Conservation (phyloP, 2,329 filamentous ascomycete species). For the Westerdykella ornata region DNA sequence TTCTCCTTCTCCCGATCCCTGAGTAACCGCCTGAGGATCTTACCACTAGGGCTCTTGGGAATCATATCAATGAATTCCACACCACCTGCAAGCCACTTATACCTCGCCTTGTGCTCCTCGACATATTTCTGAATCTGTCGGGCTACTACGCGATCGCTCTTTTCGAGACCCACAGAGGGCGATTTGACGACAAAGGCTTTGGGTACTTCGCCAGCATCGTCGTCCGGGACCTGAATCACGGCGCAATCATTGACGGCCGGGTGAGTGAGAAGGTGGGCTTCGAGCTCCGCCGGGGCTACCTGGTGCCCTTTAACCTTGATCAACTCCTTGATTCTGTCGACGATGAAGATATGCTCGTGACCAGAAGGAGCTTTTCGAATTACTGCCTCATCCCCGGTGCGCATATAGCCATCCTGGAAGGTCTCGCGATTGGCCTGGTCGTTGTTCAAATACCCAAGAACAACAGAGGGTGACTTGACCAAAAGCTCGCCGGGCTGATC, state of each 20-base stretch:
- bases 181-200: slow-evolving; percentile 60
- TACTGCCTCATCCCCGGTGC: slow-evolving; percentile 78
- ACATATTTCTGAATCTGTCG: slow-evolving; percentile 53
- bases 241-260: slow-evolving; percentile 69
- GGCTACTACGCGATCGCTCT: slow-evolving; percentile 45
- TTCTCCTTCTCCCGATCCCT: slow-evolving; percentile 67
- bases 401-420: slow-evolving; percentile 70
- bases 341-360: slow-evolving; percentile 75
- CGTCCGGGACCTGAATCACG: slow-evolving; percentile 66
- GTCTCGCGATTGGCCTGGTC: slow-evolving; percentile 75
- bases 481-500: slow-evolving; percentile 75
- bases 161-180: slow-evolving; percentile 46
- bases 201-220: slow-evolving; percentile 54
- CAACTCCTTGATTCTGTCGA: slow-evolving; percentile 73
- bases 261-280: slow-evolving; percentile 71
- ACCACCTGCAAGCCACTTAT: slow-evolving; percentile 58
- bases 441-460: slow-evolving; percentile 81
- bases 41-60: slow-evolving; percentile 57
- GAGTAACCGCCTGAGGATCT: slow-evolving; percentile 58
- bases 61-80: slow-evolving; percentile 47
- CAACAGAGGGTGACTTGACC: slow-evolving; percentile 68
- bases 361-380: slow-evolving; percentile 57
- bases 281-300: slow-evolving; percentile 77
- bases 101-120: slow-evolving; percentile 54
- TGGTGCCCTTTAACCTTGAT: slow-evolving; percentile 78